These are phyloP conservation scores for Zymoseptoria tritici DNA, from an alignment of 2,329 filamentous ascomycete genomes.

Conservation along the genomic window DNA sequence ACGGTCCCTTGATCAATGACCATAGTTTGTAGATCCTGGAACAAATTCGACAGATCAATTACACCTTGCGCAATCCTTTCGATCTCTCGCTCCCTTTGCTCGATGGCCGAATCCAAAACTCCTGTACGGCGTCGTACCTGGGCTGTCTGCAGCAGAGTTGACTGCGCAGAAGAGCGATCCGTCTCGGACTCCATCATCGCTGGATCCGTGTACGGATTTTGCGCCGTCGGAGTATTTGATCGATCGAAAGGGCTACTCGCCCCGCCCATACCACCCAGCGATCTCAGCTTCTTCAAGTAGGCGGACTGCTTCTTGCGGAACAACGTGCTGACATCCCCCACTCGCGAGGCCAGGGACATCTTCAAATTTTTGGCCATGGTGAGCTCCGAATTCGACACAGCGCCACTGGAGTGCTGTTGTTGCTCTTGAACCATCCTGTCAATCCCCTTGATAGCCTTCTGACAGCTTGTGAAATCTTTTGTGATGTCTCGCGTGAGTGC, in stretches of 20 bases:
- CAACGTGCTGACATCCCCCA: conserved; percentile 83
- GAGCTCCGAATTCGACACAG: conserved; percentile 75
- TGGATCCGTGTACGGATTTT: conserved; percentile 70
- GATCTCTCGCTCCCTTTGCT: conserved; percentile 90
- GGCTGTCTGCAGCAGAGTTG: conserved; percentile 70
- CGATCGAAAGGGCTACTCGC: conserved; percentile 39
- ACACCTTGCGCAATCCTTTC: conserved; percentile 97
- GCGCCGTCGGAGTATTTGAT: conserved; percentile 38
- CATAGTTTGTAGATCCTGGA: conserved; percentile 93
- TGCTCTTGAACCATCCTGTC: conserved; percentile 81
- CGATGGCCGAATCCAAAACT: conserved; percentile 72
- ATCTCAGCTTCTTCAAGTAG: conserved; percentile 63
- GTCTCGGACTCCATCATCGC: conserved; percentile 89
- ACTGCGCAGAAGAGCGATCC: conserved; percentile 86
- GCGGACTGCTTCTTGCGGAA: conserved; percentile 97
- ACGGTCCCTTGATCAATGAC: conserved; percentile 51
- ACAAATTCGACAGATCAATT: conserved; percentile 92
- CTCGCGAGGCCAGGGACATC: conserved; percentile 76
- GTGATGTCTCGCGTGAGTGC: conserved; percentile 85
- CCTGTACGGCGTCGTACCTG: conserved; percentile 53
- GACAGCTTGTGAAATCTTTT: conserved; percentile 78
- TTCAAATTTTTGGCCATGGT: conserved; percentile 96
- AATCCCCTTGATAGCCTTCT: conserved; percentile 78
- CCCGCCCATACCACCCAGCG: conserved; percentile 38
- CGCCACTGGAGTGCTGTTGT: conserved; percentile 53